Evolutionary conservation across 441 rosid genomes (phyloP).

Genomic region (Pelargonium australe): DNA sequence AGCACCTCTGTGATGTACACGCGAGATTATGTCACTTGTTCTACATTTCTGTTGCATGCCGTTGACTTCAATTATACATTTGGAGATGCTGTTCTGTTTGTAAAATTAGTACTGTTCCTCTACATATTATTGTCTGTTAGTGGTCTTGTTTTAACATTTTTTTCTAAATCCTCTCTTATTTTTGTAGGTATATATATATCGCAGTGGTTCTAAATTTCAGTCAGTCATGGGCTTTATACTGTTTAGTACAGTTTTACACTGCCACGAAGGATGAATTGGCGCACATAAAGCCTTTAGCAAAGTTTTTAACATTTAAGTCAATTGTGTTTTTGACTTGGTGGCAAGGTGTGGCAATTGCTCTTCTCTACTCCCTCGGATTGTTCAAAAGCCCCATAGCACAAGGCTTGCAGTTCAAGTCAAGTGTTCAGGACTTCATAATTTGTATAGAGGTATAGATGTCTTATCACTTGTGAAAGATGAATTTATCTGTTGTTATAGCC

Average conservation of each 20-base stretch:
- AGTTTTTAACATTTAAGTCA: constrained; percentile 88
- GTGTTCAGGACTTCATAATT: constrained; percentile 93
- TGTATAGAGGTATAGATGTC: constrained; percentile 84
- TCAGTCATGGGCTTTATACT: constrained; percentile 97
- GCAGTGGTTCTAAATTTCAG: constrained; percentile 96
- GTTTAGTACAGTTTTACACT: constrained; percentile 88
- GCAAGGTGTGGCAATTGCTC: constrained; percentile 99
- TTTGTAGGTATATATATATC: constrained; percentile 84
- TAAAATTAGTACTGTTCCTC: too few species aligned
- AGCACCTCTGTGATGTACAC: too few species aligned
- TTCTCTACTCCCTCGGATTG: constrained; percentile 73
- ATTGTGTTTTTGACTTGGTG: constrained; percentile 99
- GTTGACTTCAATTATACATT: too few species aligned
- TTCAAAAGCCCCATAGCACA: constrained; percentile 78
- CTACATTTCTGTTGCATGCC: too few species aligned
- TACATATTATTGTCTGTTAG: too few species aligned
- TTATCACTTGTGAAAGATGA: constrained; percentile 15
- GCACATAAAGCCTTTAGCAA: constrained; percentile 87
- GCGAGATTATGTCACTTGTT: too few species aligned
- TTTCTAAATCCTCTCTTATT: constrained; percentile 10
- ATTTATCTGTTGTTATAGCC: background rate
- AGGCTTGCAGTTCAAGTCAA: constrained; percentile 78
- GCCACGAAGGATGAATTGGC: constrained; percentile 86
- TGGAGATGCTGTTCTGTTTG: too few species aligned
- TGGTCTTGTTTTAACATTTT: too few species aligned